These are phyloP conservation scores for Monosporozyma aerobia DNA, from an alignment of 805 yeast species.

Conservation along the genomic window DNA sequence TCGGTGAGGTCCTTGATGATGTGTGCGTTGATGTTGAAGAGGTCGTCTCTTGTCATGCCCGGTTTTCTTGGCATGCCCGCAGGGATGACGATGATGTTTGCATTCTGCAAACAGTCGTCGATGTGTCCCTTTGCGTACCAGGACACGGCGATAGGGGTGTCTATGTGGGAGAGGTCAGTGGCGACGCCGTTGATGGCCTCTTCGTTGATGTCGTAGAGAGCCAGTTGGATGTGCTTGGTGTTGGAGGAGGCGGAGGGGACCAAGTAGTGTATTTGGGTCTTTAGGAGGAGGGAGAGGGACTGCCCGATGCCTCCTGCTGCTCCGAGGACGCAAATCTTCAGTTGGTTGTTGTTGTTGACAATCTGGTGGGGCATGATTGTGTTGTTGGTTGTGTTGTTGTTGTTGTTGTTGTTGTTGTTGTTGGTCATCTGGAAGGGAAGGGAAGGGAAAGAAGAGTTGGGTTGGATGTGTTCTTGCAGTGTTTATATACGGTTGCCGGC, in stretches of 20 bases:
- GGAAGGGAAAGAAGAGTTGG: too few relatives aligned
- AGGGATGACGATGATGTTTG: slow-evolving; percentile 47
- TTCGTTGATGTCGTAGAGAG: slow-evolving; percentile 77
- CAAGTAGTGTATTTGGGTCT: slow-evolving; percentile 33
- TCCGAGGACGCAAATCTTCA: slow-evolving; percentile 76
- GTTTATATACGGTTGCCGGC: background rate
- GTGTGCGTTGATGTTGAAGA: slow-evolving; percentile 92
- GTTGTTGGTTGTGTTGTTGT: slow-evolving; percentile 4
- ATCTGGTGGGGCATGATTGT: slow-evolving; percentile 22
- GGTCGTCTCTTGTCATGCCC: slow-evolving; percentile 97
- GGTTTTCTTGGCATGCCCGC: slow-evolving; percentile 99
- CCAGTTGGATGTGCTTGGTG: slow-evolving; percentile 32
- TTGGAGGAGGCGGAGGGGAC: slow-evolving; percentile 27
- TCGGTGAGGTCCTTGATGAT: slow-evolving; percentile 88
- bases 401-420: background rate
- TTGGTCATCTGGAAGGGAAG: too few relatives aligned
- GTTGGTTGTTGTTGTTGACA: background rate
- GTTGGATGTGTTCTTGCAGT: background rate
- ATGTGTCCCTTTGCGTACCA: slow-evolving; percentile 35
- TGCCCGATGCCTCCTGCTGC: slow-evolving; percentile 96
- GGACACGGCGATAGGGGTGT: slow-evolving; percentile 50
- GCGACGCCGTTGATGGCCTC: slow-evolving; percentile 63
- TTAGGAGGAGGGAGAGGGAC: slow-evolving; percentile 74
- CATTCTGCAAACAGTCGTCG: slow-evolving; percentile 19
- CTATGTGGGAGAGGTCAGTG: slow-evolving; percentile 78